phyloP scores from a whole-genome alignment of 768 basidiomycete genomes.

The Exidia glandulosa region DNA sequence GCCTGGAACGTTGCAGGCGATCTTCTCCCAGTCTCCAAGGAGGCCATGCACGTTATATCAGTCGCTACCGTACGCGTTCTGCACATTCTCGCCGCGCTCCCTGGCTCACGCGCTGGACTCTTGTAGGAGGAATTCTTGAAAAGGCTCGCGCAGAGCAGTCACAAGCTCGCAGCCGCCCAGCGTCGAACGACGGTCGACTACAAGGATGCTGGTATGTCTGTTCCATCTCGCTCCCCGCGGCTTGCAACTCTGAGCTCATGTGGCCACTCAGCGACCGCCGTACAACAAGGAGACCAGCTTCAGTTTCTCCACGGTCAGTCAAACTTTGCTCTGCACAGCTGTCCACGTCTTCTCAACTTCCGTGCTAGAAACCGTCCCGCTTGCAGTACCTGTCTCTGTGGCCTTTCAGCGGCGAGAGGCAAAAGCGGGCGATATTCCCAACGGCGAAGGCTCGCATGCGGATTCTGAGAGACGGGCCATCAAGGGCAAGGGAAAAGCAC shows the following conservation, averaged over 20 bases:
- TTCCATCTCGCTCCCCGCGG: background rate
- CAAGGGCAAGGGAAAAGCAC: background rate
- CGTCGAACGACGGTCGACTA: conserved; percentile 52
- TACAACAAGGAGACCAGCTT: conserved; percentile 54
- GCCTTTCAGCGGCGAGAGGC: conserved; percentile 46
- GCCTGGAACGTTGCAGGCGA: conserved; percentile 29
- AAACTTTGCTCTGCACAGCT: background rate
- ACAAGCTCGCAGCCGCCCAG: conserved; percentile 49
- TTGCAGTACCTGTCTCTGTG: conserved; percentile 44
- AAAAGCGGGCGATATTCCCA: conserved; percentile 34
- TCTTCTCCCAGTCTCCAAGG: conserved; percentile 57
- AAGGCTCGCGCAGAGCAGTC: conserved; percentile 57
- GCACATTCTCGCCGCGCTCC: background rate
- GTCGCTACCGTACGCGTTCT: conserved; percentile 54
- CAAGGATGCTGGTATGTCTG: conserved; percentile 58
- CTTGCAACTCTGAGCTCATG: background rate
- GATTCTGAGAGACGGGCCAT: background rate
- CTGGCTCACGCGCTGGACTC: conserved; percentile 2
- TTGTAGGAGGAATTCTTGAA: conserved; percentile 78
- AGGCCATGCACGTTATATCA: conserved; percentile 62
- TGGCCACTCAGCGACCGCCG: conserved; percentile 37
- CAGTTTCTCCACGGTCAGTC: conserved; percentile 55
- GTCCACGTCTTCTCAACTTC: conserved; percentile 2
- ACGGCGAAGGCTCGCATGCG: background rate
- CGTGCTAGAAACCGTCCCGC: conserved; percentile 52